Conservation (phyloP, 768 basidiomycete genomes). For the Suillus weaverae region DNA sequence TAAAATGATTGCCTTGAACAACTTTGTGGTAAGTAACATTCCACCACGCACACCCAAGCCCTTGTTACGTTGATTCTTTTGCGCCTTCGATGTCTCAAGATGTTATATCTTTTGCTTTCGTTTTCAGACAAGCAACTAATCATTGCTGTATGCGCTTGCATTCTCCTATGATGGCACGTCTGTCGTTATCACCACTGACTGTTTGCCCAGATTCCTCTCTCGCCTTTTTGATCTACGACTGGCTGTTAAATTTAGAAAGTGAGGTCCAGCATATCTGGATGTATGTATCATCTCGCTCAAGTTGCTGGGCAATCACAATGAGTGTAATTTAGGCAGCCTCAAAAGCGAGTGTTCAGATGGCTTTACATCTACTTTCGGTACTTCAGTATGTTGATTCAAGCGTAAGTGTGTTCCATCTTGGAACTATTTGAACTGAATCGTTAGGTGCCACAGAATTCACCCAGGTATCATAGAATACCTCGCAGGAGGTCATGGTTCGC, state of each 20-base stretch:
- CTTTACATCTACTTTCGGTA: slow-evolving; percentile 31
- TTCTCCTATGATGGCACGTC: background rate
- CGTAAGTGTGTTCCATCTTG: background rate
- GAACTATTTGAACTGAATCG: background rate
- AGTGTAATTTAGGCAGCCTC: slow-evolving; percentile 22
- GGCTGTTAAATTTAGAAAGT: slow-evolving; percentile 23
- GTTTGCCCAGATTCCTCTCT: slow-evolving; percentile 3
- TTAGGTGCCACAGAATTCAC: background rate
- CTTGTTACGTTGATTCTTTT: background rate
- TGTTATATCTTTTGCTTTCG: background rate
- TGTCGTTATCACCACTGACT: background rate
- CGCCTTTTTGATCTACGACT: slow-evolving; percentile 24
- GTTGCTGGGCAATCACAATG: slow-evolving; percentile 4
- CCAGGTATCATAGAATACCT: background rate
- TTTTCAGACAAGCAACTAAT: background rate
- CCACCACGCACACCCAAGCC: background rate
- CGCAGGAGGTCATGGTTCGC: background rate
- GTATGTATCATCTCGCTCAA: background rate
- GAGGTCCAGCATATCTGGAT: slow-evolving; percentile 23
- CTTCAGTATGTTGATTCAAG: slow-evolving; percentile 11
- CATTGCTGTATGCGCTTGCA: slow-evolving; percentile 18
- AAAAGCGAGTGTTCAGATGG: slow-evolving; percentile 29
- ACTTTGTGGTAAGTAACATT: background rate
- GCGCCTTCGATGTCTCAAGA: background rate
- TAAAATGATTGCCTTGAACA: background rate